These are phyloP conservation scores for Candida bentonensis DNA, from an alignment of 805 yeast species.

Conservation along the genomic window DNA sequence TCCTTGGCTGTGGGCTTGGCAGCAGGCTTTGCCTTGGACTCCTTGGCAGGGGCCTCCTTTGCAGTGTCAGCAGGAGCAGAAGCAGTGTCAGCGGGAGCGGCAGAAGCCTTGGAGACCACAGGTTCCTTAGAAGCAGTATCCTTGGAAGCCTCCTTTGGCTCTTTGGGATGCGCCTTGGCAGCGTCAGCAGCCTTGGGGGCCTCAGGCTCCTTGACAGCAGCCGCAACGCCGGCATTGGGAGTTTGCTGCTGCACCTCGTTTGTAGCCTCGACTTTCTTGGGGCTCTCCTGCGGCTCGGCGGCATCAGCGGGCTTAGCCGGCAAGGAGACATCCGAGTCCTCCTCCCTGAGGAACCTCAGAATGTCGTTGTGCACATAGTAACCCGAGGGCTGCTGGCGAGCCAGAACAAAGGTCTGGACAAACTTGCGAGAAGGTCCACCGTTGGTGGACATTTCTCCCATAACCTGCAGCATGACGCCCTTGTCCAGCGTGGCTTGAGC, in stretches of 20 bases:
- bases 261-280: background rate
- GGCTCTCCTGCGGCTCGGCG: slow-evolving; percentile 5
- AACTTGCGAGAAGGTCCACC: slow-evolving; percentile 23
- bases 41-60: slow-evolving; percentile 4
- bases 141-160: slow-evolving; percentile 7
- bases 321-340: slow-evolving; percentile 14
- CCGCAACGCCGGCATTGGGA: slow-evolving; percentile 3
- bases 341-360: slow-evolving; percentile 23
- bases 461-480: slow-evolving; percentile 25
- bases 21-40: background rate
- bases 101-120: slow-evolving; percentile 4
- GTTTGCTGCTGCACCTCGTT: slow-evolving; percentile 2
- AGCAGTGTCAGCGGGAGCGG: slow-evolving; percentile 3
- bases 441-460: slow-evolving; percentile 26
- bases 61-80: slow-evolving; percentile 4
- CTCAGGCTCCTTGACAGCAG: slow-evolving; percentile 5
- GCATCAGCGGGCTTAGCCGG: slow-evolving; percentile 6
- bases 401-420: slow-evolving; percentile 26
- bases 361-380: slow-evolving; percentile 26
- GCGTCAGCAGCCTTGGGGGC: slow-evolving; percentile 4
- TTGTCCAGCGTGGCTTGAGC: slow-evolving; percentile 20
- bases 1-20: background rate
- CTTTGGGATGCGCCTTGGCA: slow-evolving; percentile 3
- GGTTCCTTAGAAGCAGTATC: slow-evolving; percentile 6
- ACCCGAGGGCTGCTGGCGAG: slow-evolving; percentile 14